Evolutionary conservation across 2,329 filamentous ascomycete genomes (phyloP).

Genomic region (Fusarium miscanthi): DNA sequence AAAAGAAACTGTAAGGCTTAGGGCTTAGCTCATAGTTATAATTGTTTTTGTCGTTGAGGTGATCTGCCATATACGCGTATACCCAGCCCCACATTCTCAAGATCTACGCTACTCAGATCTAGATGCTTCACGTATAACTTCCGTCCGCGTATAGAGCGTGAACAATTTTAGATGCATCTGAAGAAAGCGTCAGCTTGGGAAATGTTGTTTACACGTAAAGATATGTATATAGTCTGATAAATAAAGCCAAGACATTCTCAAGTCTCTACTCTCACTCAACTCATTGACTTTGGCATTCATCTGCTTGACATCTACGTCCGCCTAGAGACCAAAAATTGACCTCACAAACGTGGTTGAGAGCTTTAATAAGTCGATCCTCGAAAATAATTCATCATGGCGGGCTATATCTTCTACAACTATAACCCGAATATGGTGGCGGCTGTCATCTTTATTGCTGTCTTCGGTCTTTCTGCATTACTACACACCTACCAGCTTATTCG

Average conservation of each 20-base stretch:
- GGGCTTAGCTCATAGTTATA: constrained; percentile 8
- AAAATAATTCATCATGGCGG: constrained; percentile 27
- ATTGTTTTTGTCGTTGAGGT: neutral
- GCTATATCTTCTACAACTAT: constrained; percentile 57
- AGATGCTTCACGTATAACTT: constrained; percentile 1
- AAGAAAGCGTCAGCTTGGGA: neutral
- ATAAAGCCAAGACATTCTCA: neutral
- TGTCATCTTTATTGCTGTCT: constrained; percentile 55
- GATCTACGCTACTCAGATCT: constrained; percentile 5
- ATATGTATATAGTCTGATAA: constrained; percentile 29
- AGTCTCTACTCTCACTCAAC: neutral
- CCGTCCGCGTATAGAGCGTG: constrained; percentile 28
- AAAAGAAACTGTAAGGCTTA: constrained; percentile 18
- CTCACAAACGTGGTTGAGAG: neutral
- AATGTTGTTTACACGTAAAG: constrained; percentile 5
- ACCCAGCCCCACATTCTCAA: neutral
- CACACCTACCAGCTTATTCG: constrained; percentile 55
- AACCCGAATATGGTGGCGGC: constrained; percentile 58
- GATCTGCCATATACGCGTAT: constrained; percentile 31
- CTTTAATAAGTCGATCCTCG: neutral
- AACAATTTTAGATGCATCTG: neutral
- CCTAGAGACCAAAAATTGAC: neutral
- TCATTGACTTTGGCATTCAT: neutral
- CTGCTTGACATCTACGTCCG: neutral
- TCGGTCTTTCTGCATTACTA: constrained; percentile 51